phyloP scores from a whole-genome alignment of 2,329 filamentous ascomycete species.

The Didymella exigua region DNA sequence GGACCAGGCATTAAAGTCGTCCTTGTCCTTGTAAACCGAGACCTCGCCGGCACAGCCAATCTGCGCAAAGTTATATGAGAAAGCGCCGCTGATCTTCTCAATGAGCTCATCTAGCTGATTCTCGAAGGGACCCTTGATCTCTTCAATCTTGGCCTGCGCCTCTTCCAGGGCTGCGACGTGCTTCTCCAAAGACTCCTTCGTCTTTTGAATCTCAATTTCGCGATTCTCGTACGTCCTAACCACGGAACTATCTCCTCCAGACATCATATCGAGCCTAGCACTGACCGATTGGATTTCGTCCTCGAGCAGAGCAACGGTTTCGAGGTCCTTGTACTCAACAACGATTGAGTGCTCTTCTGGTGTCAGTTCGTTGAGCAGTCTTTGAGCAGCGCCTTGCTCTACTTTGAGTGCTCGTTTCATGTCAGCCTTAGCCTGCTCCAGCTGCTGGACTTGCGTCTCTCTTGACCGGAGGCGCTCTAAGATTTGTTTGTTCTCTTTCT shows the following conservation, averaged over 20 bases:
- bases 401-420: constrained; percentile 21
- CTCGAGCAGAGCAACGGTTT: constrained; percentile 64
- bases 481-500: constrained; percentile 61
- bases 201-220: constrained; percentile 66
- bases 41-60: constrained; percentile 96
- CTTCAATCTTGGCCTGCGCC: constrained; percentile 64
- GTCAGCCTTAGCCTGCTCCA: constrained; percentile 21
- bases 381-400: constrained; percentile 24
- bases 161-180: constrained; percentile 62
- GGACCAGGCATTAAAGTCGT: constrained; percentile 92
- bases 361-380: constrained; percentile 25
- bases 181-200: constrained; percentile 64
- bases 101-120: constrained; percentile 80
- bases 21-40: constrained; percentile 79
- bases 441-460: constrained; percentile 19
- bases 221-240: constrained; percentile 69
- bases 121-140: constrained; percentile 78
- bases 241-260: constrained; percentile 75
- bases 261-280: constrained; percentile 78
- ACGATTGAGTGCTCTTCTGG: constrained; percentile 35
- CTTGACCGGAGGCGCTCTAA: constrained; percentile 43
- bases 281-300: constrained; percentile 75
- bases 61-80: constrained; percentile 89
- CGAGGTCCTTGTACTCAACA: constrained; percentile 23
- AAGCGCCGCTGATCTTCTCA: constrained; percentile 82